Percentiles rank a stretch among this genome's conserved stretches.
Conservation (phyloP, 75 land plant genomes). For the Ceratopteris richardii region DNA sequence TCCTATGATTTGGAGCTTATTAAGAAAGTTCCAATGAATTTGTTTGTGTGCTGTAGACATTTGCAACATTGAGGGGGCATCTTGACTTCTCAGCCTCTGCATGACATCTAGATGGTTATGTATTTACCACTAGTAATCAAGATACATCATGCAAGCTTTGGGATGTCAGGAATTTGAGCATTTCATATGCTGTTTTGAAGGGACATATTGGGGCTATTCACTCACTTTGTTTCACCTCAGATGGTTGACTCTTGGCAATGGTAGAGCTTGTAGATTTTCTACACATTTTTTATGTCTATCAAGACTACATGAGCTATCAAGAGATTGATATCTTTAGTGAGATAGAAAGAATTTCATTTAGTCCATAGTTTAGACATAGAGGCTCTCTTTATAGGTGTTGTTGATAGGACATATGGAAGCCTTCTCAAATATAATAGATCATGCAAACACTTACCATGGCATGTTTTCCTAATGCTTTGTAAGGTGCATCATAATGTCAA, state of each 20-base stretch:
- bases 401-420: slow-evolving; percentile 95
- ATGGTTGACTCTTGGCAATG: slow-evolving; percentile 91
- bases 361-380: slow-evolving; percentile 90
- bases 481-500: too few relatives aligned
- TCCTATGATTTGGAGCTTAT: too few relatives aligned
- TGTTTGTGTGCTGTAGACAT: too few relatives aligned
- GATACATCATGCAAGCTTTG: slow-evolving; percentile 89
- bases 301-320: too few relatives aligned
- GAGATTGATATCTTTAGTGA: slow-evolving; percentile 98
- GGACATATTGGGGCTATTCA: slow-evolving; percentile 93
- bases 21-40: too few relatives aligned
- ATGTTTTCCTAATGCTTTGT: too few relatives aligned
- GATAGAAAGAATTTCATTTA: slow-evolving; percentile 87
- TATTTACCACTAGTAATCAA: slow-evolving; percentile 91
- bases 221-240: slow-evolving; percentile 69
- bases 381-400: too few relatives aligned
- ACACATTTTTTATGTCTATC: too few relatives aligned
- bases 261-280: slow-evolving; percentile 98
- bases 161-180: slow-evolving; percentile 73
- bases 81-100: slow-evolving; percentile 86
- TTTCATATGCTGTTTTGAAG: too few relatives aligned
- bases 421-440: slow-evolving; percentile 72
- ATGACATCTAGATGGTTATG: slow-evolving; percentile 87
- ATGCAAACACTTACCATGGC: slow-evolving; percentile 43
- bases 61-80: slow-evolving; percentile 71